phyloP scores from a whole-genome alignment of 306 rosid genomes.

The Gleditsia sinensis region DNA sequence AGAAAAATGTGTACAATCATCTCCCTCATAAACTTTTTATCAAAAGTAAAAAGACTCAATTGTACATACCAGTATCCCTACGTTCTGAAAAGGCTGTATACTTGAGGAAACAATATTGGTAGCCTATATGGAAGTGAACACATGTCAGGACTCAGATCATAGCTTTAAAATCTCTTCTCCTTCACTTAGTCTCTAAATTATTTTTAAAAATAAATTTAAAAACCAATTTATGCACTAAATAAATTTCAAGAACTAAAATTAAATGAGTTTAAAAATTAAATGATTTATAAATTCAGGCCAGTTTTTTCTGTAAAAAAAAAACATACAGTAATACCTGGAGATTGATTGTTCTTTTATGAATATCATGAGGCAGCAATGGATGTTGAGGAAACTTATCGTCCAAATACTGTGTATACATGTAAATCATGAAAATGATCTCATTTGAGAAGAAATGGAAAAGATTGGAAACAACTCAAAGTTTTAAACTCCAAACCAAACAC shows the following conservation, averaged over 20 bases:
- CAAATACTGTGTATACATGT: slow-evolving; percentile 53
- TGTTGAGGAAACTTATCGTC: slow-evolving; percentile 81
- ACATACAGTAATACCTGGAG: slow-evolving; percentile 86
- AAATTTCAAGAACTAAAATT: background rate
- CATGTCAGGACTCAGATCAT: background rate
- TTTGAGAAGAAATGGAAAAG: background rate
- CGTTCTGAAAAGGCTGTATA: no score
- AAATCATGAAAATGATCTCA: background rate
- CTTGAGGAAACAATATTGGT: no score
- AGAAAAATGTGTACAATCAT: background rate
- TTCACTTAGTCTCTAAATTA: no score
- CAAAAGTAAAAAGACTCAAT: no score
- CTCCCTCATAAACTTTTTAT: background rate
- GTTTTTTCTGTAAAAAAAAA: no score
- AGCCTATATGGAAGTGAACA: no score
- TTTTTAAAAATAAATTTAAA: no score
- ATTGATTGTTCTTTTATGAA: slow-evolving; percentile 63
- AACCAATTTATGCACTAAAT: no score
- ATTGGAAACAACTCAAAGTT: background rate
- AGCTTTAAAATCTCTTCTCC: no score
- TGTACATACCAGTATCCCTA: no score
- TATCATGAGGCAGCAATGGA: slow-evolving; percentile 71
- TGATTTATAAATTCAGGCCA: no score
- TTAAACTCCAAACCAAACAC: background rate
- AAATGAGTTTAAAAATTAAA: no score